A percentile compares a stretch with the other conserved stretches of the same genome.
These are phyloP conservation scores for Carpinus viminea DNA, from an alignment of 306 rosid species.

Conservation along the genomic window DNA sequence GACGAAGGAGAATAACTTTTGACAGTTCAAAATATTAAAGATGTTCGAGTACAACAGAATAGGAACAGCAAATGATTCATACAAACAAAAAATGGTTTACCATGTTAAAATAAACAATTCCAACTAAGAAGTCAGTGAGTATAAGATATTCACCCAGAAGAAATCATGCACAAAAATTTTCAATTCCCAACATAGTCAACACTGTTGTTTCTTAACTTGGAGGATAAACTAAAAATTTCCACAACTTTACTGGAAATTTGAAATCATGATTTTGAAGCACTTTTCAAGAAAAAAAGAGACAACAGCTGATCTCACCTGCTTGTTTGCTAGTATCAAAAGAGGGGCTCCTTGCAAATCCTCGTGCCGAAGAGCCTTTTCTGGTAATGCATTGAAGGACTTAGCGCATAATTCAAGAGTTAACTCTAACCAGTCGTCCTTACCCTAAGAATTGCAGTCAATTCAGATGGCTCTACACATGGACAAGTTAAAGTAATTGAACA, in stretches of 20 bases:
- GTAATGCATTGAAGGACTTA: slow-evolving; percentile 33
- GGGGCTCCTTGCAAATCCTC: slow-evolving; percentile 99
- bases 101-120: not conserved
- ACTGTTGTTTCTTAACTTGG: not conserved
- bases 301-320: slow-evolving; percentile 64
- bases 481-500: slow-evolving; percentile 26
- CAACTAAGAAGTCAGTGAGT: not conserved
- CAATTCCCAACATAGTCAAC: not conserved
- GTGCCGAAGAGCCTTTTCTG: slow-evolving; percentile 94
- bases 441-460: slow-evolving; percentile 18
- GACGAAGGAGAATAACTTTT: not conserved
- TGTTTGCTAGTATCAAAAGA: slow-evolving; percentile 87
- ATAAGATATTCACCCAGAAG: not conserved
- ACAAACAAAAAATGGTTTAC: not conserved
- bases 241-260: not conserved
- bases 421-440: slow-evolving; percentile 16
- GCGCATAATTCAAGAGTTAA: slow-evolving; percentile 24
- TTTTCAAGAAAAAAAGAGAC: not conserved
- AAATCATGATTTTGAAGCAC: not conserved
- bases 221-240: not conserved
- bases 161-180: not conserved
- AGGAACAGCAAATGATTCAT: not conserved
- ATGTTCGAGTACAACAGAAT: not conserved
- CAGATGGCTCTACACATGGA: slow-evolving; percentile 13
- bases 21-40: not conserved